Evolutionary conservation across 495 filamentous ascomycete genomes (phyloP), one percentile per base, ranked within the genome.

Genomic region (Emericellopsis terricola): DNA sequence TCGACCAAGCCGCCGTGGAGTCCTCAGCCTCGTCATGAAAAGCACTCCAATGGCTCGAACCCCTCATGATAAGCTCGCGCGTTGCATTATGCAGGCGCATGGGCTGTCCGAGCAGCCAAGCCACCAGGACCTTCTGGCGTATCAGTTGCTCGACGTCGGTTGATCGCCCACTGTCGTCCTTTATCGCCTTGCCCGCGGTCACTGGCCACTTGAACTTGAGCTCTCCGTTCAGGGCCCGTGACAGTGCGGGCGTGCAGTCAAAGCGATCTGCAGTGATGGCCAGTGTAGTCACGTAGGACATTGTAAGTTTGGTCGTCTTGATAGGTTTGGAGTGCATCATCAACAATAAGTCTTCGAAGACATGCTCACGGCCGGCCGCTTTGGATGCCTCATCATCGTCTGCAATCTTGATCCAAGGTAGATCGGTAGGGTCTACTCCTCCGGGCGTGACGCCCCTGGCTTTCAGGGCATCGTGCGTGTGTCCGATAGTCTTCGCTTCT

Each of bases 261-360:
- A 78, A 77, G 24, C 71, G 60, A 44, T 81, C 77, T 1, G 73
- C 74, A 17, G 79, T 55, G n/a, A 79, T 56, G 10, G 69, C 64
- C 16, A 81, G 52, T n/a, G 71, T 65, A 8, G 72, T 65, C 6
- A 80, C 49, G 33, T 68, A 67, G 5, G 55, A 43, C 40, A 78
- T 56, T 8, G 65, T 51, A 13, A 52, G 30, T 29, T 15, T 49
- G 49, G 34, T 39, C 9, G 39, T 33, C 6, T 52, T 40, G 18
- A 52, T 44, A 16, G 57, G 55, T 4, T 43, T 39, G 13, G 60
- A 56, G 47, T 80, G 75, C 8, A 80, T 49, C 5, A 73, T 56
- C 7, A 59, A 46, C 19, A 80, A 39, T 23, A 78, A 61, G 41
- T 78, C 73, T 15, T 52, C 50, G 19, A 71, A 63, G 6, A 64